Conservation (phyloP, 768 basidiomycete species). For the Termitomyces sp. region DNA sequence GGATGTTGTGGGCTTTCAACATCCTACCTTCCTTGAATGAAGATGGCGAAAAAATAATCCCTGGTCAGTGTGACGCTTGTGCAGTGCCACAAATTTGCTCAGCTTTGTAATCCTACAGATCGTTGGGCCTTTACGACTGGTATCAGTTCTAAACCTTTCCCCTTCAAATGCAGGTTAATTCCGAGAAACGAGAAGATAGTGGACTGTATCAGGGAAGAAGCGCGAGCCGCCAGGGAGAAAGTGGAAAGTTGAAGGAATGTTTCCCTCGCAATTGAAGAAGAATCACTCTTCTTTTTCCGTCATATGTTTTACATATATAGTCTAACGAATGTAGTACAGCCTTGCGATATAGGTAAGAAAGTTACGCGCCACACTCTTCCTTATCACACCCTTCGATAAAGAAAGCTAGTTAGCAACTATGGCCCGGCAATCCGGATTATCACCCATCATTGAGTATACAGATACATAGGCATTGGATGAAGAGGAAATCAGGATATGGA, state of each 20-base stretch:
- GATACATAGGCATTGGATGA: background rate
- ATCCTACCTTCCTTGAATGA: constrained; percentile 16
- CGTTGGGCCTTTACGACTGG: constrained; percentile 21
- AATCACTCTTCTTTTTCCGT: background rate
- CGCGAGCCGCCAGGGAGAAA: constrained; percentile 13
- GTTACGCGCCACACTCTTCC: background rate
- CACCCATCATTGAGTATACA: background rate
- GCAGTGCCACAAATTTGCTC: too few relatives aligned
- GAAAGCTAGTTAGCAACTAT: background rate
- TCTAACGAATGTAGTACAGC: background rate
- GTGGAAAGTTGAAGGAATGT: background rate
- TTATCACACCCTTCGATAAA: background rate
- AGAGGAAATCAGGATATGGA: background rate
- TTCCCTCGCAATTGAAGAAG: too few relatives aligned
- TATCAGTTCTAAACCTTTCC: constrained; percentile 27
- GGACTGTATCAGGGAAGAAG: constrained; percentile 20
- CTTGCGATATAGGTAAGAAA: background rate
- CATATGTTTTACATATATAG: background rate
- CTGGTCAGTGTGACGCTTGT: background rate
- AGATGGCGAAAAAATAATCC: constrained; percentile 4
- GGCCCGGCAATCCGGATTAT: background rate
- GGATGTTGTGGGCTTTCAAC: constrained; percentile 30
- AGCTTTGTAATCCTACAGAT: background rate
- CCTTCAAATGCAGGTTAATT: constrained; percentile 25
- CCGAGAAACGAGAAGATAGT: constrained; percentile 18